phyloP scores from a whole-genome alignment of 1,284 basidiomycete genomes.

The Retiboletus fuscus region DNA sequence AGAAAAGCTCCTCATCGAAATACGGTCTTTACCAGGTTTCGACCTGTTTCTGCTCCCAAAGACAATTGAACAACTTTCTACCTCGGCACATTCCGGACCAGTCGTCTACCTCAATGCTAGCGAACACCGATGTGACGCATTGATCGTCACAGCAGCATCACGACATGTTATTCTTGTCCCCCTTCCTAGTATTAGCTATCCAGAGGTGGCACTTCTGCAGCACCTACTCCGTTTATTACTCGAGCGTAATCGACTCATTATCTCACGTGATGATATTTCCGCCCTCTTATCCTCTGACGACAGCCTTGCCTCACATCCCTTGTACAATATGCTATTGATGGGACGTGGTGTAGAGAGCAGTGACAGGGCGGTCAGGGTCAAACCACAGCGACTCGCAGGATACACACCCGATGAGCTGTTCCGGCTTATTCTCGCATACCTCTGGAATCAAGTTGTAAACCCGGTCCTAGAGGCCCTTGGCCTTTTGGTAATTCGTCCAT shows the following conservation, averaged over 20 bases:
- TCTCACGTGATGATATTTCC: not conserved
- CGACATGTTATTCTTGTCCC: not conserved
- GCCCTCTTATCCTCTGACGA: not conserved
- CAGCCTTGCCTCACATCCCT: not conserved
- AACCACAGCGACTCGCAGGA: too few species aligned
- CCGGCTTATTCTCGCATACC: not conserved
- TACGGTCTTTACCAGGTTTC: too few species aligned
- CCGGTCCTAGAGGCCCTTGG: not conserved
- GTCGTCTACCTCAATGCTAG: too few species aligned
- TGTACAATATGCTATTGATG: not conserved
- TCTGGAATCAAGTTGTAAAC: not conserved
- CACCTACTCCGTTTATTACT: not conserved
- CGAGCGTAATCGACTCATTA: not conserved
- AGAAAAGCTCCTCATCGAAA: too few species aligned
- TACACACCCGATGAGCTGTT: too few species aligned
- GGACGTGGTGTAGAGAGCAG: not conserved
- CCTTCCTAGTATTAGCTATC: not conserved
- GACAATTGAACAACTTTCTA: too few species aligned
- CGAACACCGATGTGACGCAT: not conserved
- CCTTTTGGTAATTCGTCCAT: not conserved
- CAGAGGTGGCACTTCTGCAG: not conserved
- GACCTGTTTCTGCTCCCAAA: too few species aligned
- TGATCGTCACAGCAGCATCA: not conserved
- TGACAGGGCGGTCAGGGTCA: too few species aligned
- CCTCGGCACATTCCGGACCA: too few species aligned